Evolutionary conservation across 345 rosid species (phyloP), one percentile per base, ranked within the genome.

Genomic region (Lumnitzera racemosa): DNA sequence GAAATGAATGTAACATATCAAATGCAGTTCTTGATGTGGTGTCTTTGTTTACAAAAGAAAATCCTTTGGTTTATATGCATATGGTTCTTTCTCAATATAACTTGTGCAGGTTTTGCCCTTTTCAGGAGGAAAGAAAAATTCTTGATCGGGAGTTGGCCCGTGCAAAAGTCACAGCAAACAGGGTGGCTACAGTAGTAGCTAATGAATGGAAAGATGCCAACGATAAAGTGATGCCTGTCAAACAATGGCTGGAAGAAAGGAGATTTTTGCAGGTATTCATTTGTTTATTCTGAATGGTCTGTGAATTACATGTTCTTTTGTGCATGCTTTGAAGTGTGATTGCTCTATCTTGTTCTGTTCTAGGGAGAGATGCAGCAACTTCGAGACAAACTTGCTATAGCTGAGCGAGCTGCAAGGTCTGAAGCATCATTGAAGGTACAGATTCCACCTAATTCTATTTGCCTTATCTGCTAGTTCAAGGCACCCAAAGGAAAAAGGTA

Each of bases 291-390:
- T 29, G 36, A 29, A 6, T 29, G 36, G 36, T 29, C 36, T 29
- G 36, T 6, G 7, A 29, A 29, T 29, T 29, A 6, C 7, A 6
- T 29, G 36, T 29, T 29, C 36, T 6, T 29, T 29, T 29, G 36
- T 29, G 7, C 36, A 29, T 29, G 36, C 7, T 3, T 29, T 29
- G 7, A 36, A 36, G 7, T 36, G 10, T 36, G 10, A 36, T 36
- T 36, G 36, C 70, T 55, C 52, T 14, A 54, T 66, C 63, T 31
- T 48, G 47, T 65, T 53, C n/a, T 49, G 57, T 51, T 67, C 15
- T 61, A 94, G 99, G 97, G 99, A 65, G 99, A 94, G 68, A 94
- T 88, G 99, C 97, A 88, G 72, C 99, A 94, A 73, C 89, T 94
- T 49, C 96, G 96, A 2, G 96, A 88, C 75, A 90, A 83, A 72